Percentiles rank a stretch among this genome's conserved stretches.
phyloP scores from a whole-genome alignment of 495 filamentous ascomycete species.

The Opeltia flavorubescens region DNA sequence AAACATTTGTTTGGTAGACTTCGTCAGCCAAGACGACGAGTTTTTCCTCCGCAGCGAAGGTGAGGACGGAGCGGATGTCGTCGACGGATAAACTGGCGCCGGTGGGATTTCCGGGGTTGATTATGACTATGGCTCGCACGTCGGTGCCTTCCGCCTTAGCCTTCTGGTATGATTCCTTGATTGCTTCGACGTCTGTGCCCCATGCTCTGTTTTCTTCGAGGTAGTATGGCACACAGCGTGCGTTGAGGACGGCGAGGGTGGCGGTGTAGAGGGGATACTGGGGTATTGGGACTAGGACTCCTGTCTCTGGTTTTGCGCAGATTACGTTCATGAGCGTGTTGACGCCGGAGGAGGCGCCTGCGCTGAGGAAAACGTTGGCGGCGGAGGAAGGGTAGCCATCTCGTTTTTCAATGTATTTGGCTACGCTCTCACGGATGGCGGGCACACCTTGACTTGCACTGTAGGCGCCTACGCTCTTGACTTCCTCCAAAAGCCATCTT shows the following conservation, averaged over 20 bases:
- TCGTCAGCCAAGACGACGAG: conserved; percentile 90
- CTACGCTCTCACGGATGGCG: conserved; percentile 74
- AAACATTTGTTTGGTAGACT: conserved; percentile 98
- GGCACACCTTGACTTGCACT: conserved; percentile 83
- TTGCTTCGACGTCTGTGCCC: conserved; percentile 71
- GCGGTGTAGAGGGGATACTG: conserved; percentile 98
- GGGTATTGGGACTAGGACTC: conserved; percentile 87
- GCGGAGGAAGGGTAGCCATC: conserved; percentile 76
- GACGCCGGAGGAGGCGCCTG: conserved; percentile 85
- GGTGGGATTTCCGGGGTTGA: conserved; percentile 97
- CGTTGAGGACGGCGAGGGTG: conserved; percentile 73
- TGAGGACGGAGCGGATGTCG: conserved; percentile 68
- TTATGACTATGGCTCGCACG: conserved; percentile 83
- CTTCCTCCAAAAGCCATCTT: conserved; percentile 58
- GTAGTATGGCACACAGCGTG: conserved; percentile 80
- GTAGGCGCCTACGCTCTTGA: conserved; percentile 90
- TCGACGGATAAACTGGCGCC: conserved; percentile 66
- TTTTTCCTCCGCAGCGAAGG: conserved; percentile 72
- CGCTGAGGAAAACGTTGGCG: conserved; percentile 69
- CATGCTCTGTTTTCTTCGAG: conserved; percentile 74
- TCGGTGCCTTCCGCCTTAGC: conserved; percentile 66
- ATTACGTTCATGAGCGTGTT: conserved; percentile 85
- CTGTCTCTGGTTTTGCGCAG: conserved; percentile 62
- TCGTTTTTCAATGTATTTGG: conserved; percentile 79
- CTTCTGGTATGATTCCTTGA: conserved; percentile 51